Conservation (phyloP, 768 basidiomycete genomes). For the Tylopilus intermedius region DNA sequence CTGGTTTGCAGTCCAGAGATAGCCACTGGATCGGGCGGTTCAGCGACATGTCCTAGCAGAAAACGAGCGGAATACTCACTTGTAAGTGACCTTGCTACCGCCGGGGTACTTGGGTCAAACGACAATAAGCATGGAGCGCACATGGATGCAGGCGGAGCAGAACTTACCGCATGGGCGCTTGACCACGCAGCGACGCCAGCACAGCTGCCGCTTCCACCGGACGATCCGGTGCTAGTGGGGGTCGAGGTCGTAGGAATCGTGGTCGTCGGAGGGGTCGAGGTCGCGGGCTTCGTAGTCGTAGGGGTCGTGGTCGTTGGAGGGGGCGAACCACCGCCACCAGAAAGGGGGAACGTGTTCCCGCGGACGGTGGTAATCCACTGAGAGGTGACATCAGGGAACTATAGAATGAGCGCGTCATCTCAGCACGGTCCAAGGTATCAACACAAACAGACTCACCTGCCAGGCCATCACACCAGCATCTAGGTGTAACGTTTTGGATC, state of each 20-base stretch:
- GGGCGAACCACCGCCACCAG: not conserved
- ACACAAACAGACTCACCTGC: not conserved
- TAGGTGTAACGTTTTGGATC: slow-evolving; percentile 5
- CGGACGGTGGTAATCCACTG: not conserved
- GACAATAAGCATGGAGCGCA: not conserved
- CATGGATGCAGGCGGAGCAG: too few species aligned
- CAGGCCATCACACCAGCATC: slow-evolving; percentile 36
- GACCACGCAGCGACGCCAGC: slow-evolving; percentile 42
- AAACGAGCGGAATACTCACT: slow-evolving; percentile 18
- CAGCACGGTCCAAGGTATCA: not conserved
- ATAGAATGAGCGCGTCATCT: not conserved
- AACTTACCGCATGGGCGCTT: slow-evolving; percentile 33
- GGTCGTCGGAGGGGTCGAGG: not conserved
- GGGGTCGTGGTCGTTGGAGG: not conserved
- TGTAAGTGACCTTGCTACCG: slow-evolving; percentile 39
- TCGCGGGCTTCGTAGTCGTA: not conserved
- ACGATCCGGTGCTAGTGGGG: not conserved
- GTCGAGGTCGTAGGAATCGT: not conserved
- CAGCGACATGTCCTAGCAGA: not conserved
- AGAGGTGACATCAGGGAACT: not conserved
- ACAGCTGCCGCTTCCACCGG: slow-evolving; percentile 24
- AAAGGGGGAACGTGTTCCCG: not conserved
- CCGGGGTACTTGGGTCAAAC: slow-evolving; percentile 34
- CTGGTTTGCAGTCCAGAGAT: slow-evolving; percentile 44
- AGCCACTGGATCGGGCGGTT: slow-evolving; percentile 29